A percentile compares a stretch with the other conserved stretches of the same genome.
These are phyloP conservation scores for Aschersonia sp. DNA, from an alignment of 2,329 filamentous ascomycete genomes.

Conservation along the genomic window DNA sequence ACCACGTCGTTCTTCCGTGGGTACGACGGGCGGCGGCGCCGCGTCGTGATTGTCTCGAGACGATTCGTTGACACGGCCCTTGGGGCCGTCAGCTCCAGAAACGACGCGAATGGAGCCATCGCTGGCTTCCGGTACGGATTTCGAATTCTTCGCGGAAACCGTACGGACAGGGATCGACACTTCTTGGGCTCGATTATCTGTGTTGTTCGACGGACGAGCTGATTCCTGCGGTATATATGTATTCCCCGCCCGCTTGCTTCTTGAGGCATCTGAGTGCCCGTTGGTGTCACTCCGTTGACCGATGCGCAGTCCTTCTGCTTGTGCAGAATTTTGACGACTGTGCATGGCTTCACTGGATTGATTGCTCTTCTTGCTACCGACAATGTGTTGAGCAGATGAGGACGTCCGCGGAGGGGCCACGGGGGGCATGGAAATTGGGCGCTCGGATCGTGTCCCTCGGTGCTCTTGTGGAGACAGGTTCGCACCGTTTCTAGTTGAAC, in stretches of 20 bases:
- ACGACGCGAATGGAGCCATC: constrained; percentile 66
- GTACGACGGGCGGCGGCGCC: constrained; percentile 28
- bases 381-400: constrained; percentile 48
- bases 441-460: constrained; percentile 29
- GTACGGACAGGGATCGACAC: constrained; percentile 30
- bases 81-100: constrained; percentile 17
- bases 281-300: constrained; percentile 18
- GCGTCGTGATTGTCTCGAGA: constrained; percentile 24
- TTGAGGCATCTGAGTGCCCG: constrained; percentile 13
- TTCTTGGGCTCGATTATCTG: constrained; percentile 22
- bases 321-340: constrained; percentile 23
- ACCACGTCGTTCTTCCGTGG: constrained; percentile 31
- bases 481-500: constrained; percentile 30
- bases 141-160: constrained; percentile 28
- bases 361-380: constrained; percentile 27
- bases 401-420: constrained; percentile 65
- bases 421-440: constrained; percentile 42
- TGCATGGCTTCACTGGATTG: constrained; percentile 28
- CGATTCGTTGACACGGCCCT: constrained; percentile 11
- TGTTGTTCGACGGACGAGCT: constrained; percentile 22
- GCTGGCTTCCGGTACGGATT: constrained; percentile 60
- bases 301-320: constrained; percentile 19
- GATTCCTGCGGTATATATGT: constrained; percentile 19
- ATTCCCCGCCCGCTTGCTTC: constrained; percentile 14
- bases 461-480: constrained; percentile 29